A percentile compares a stretch with the other conserved stretches of the same genome.
Evolutionary conservation across 495 filamentous ascomycete species (phyloP).

Genomic region (Cenococcum geophilum): DNA sequence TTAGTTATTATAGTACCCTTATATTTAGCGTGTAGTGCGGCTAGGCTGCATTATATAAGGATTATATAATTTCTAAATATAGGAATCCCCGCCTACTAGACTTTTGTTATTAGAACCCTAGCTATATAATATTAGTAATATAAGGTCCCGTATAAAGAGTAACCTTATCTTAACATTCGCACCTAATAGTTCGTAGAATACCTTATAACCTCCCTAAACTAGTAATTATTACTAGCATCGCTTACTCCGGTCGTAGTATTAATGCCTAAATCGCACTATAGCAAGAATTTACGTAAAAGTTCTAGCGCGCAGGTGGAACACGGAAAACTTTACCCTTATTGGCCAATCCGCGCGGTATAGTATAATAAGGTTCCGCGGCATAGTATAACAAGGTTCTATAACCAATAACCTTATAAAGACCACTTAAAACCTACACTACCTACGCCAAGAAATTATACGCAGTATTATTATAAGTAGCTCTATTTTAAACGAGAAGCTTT

Average conservation of each 20-base stretch:
- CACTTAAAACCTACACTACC: too few species aligned
- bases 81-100: background rate
- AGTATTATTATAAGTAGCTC: too few species aligned
- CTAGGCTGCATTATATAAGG: background rate
- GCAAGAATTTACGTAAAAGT: background rate
- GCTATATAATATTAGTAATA: background rate
- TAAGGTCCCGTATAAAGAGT: background rate
- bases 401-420: too few species aligned
- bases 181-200: background rate
- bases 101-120: background rate
- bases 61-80: slow-evolving; percentile 1
- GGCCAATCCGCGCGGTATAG: too few species aligned
- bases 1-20: too few species aligned
- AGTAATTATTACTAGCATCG: background rate
- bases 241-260: background rate
- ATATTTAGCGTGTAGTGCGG: background rate
- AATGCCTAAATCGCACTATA: background rate
- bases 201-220: background rate
- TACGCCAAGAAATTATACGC: too few species aligned
- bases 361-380: too few species aligned
- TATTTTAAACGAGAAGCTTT: background rate
- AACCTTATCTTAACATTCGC: background rate
- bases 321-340: too few species aligned
- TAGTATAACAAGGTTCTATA: too few species aligned
- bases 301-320: background rate